Evolutionary conservation across 2,329 filamentous ascomycete genomes (phyloP).

Genomic region (Colletotrichum spinosum): DNA sequence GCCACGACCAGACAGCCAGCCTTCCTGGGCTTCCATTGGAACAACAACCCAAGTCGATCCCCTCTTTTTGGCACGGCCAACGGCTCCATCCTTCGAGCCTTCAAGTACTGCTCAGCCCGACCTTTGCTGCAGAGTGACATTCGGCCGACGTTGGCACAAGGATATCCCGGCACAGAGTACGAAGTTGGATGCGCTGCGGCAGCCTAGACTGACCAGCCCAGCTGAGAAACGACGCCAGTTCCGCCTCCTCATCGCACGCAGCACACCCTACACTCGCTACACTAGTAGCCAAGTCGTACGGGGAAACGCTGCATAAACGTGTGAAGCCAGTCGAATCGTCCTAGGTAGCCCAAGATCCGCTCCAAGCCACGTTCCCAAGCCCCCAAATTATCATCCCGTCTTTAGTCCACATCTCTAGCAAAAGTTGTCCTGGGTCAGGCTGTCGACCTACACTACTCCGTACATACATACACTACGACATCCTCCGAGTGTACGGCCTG

Average conservation of each 20-base stretch:
- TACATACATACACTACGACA: neutral
- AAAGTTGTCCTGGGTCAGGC: constrained; percentile 19
- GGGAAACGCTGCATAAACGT: neutral
- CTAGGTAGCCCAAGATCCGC: neutral
- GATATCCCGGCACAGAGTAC: constrained; percentile 7
- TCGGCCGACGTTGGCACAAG: neutral
- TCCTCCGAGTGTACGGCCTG: constrained; percentile 7
- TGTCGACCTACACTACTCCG: constrained; percentile 16
- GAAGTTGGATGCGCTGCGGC: neutral
- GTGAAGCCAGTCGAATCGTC: too few relatives aligned
- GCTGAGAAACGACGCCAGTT: constrained; percentile 7
- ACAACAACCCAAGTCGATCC: constrained; percentile 8
- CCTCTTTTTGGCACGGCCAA: constrained; percentile 25
- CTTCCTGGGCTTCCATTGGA: constrained; percentile 21
- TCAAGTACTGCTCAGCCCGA: constrained; percentile 14
- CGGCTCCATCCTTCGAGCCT: constrained; percentile 8
- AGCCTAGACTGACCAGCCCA: neutral
- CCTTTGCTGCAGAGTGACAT: constrained; percentile 24
- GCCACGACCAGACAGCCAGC: neutral
- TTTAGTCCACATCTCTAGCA: constrained; percentile 25
- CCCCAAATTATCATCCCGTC: constrained; percentile 38
- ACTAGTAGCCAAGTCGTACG: neutral
- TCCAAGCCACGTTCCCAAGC: constrained; percentile 33
- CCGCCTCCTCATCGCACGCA: neutral
- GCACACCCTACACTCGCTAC: neutral